Conservation (phyloP, 495 filamentous ascomycete genomes). For the Xylaria castorea region DNA sequence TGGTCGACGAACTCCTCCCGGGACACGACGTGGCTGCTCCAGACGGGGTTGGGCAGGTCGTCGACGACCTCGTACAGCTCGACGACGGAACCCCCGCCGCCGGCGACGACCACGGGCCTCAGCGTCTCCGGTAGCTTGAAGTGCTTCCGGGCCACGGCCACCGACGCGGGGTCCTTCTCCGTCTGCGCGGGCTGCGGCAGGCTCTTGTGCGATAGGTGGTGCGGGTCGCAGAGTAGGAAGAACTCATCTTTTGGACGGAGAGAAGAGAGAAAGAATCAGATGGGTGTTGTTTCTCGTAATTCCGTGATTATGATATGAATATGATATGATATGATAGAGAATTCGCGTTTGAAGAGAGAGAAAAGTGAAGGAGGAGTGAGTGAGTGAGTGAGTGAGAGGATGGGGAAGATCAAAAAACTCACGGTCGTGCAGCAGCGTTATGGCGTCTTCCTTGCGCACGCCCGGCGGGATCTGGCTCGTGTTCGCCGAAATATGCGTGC, state of each 20-base stretch:
- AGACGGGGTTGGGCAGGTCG: constrained; percentile 44
- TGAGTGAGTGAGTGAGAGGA: no score
- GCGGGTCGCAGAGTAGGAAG: constrained; percentile 53
- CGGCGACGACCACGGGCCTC: constrained; percentile 25
- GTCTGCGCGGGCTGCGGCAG: constrained; percentile 32
- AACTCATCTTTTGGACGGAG: constrained; percentile 38
- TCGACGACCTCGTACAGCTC: constrained; percentile 42
- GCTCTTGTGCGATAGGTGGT: constrained; percentile 46
- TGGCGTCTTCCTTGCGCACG: constrained; percentile 59
- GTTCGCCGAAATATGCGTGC: constrained; percentile 56
- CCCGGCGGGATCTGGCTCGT: constrained; percentile 63
- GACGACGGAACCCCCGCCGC: constrained; percentile 21
- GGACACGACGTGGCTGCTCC: constrained; percentile 56
- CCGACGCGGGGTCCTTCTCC: constrained; percentile 28
- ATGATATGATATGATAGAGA: not conserved
- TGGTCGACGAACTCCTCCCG: constrained; percentile 53
- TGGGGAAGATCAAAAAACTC: not conserved
- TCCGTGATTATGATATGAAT: not conserved
- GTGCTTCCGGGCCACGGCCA: constrained; percentile 37
- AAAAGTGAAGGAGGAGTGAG: no score
- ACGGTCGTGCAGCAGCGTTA: constrained; percentile 68
- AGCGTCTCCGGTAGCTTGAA: constrained; percentile 49
- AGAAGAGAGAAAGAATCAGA: not conserved
- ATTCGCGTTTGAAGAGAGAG: not conserved
- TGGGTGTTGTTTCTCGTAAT: not conserved